Conservation (phyloP, 2,329 filamentous ascomycete genomes). For the Fusarium avenaceum region DNA sequence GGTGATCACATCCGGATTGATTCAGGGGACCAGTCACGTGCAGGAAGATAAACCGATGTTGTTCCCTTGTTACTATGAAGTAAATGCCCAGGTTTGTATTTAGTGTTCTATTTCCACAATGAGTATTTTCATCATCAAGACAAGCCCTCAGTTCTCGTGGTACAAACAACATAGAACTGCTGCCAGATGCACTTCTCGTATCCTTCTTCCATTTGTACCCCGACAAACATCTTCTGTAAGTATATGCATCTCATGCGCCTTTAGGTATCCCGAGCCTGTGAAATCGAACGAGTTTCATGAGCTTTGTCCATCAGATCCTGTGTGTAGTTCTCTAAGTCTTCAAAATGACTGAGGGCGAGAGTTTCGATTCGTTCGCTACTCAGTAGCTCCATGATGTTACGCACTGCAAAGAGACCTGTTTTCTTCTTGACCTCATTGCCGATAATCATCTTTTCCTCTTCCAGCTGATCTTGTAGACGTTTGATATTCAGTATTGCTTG, state of each 20-base stretch:
- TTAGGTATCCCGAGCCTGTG: background rate
- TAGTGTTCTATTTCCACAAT: background rate
- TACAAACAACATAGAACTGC: background rate
- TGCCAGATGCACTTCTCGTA: background rate
- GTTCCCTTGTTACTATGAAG: conserved; percentile 28
- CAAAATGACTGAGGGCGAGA: background rate
- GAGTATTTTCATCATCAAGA: background rate
- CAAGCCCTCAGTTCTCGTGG: background rate
- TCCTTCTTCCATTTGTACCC: background rate
- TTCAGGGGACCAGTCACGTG: background rate
- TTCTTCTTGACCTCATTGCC: background rate
- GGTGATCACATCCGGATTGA: background rate
- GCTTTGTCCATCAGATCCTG: background rate
- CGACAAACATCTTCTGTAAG: background rate
- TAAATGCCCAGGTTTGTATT: conserved; percentile 20
- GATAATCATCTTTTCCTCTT: background rate
- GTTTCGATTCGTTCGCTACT: background rate
- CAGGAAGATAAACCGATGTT: conserved; percentile 11
- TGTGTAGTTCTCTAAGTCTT: background rate
- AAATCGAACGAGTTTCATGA: background rate
- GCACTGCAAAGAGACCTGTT: background rate
- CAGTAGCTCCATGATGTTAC: background rate
- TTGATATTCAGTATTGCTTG: background rate
- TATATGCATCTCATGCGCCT: background rate
- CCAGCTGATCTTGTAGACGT: background rate